Evolutionary conservation across 1,139 yeast genomes (phyloP).

Genomic region (Yamadazyma oceani): DNA sequence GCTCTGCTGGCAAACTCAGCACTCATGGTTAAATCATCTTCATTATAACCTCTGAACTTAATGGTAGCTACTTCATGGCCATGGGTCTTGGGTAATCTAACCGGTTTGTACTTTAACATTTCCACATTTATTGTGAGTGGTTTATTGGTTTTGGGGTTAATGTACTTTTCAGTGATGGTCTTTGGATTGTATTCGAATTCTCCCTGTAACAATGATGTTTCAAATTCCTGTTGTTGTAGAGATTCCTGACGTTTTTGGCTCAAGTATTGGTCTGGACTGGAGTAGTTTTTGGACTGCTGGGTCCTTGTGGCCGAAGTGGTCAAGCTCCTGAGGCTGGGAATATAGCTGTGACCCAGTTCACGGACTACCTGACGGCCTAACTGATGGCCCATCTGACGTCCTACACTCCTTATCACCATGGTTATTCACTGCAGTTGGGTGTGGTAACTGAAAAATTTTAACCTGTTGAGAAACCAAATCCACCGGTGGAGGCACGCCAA

Average conservation of each 20-base stretch:
- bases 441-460: neutral
- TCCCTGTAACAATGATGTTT: slow-evolving; percentile 27
- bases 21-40: slow-evolving; percentile 69
- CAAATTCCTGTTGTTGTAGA: slow-evolving; percentile 31
- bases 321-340: too few relatives aligned
- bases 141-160: slow-evolving; percentile 29
- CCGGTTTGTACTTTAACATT: slow-evolving; percentile 78
- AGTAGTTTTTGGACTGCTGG: neutral
- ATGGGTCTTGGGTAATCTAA: slow-evolving; percentile 64
- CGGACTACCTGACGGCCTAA: too few relatives aligned
- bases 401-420: too few relatives aligned
- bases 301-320: neutral
- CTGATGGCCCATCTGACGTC: neutral
- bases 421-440: too few relatives aligned
- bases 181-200: slow-evolving; percentile 44
- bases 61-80: slow-evolving; percentile 74
- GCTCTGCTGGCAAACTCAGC: slow-evolving; percentile 87
- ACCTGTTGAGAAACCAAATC: neutral
- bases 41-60: slow-evolving; percentile 70
- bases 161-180: slow-evolving; percentile 32
- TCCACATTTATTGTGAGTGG: slow-evolving; percentile 85
- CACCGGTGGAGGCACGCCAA: too few relatives aligned
- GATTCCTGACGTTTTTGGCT: slow-evolving; percentile 26
- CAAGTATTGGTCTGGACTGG: slow-evolving; percentile 33
- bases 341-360: too few relatives aligned